Conservation (phyloP, 305 asterid species). For the Stenogyne calaminthoides region DNA sequence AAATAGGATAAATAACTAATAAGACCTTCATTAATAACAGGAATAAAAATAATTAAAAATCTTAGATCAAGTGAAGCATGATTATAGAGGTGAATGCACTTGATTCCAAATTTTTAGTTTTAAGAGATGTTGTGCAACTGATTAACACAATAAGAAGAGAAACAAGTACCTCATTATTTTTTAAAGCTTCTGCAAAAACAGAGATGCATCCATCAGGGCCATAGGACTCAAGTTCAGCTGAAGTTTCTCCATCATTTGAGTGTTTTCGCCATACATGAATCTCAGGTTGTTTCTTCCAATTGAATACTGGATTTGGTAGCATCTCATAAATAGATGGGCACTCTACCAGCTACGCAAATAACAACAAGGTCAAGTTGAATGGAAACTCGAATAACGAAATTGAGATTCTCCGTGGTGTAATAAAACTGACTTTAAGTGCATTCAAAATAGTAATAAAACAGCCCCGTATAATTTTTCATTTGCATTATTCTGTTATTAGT, state of each 20-base stretch:
- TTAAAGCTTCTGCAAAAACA: constrained; percentile 76
- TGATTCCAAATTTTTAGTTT: constrained; percentile 10
- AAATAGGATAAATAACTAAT: not conserved
- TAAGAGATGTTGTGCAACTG: not conserved
- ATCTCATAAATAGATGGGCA: constrained; percentile 93
- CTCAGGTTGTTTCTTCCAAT: constrained; percentile 87
- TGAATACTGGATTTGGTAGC: constrained; percentile 74
- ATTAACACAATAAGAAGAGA: not conserved
- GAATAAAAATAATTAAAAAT: not conserved
- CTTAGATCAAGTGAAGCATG: not conserved
- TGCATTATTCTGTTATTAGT: not conserved
- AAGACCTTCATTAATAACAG: not conserved
- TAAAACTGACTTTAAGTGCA: not conserved
- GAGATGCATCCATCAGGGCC: constrained; percentile 49
- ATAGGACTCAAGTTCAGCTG: constrained; percentile 59
- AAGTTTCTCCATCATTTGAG: constrained; percentile 55
- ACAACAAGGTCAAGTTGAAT: constrained; percentile 19
- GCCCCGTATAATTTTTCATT: not conserved
- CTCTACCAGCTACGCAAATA: constrained; percentile 64
- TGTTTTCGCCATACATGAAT: constrained; percentile 74
- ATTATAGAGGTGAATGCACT: not conserved
- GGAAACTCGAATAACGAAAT: not conserved
- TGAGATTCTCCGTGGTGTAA: not conserved
- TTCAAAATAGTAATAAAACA: not conserved
- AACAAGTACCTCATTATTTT: constrained; percentile 70